Conservation (phyloP, 1,284 basidiomycete species). For the Calocybe gambosa region DNA sequence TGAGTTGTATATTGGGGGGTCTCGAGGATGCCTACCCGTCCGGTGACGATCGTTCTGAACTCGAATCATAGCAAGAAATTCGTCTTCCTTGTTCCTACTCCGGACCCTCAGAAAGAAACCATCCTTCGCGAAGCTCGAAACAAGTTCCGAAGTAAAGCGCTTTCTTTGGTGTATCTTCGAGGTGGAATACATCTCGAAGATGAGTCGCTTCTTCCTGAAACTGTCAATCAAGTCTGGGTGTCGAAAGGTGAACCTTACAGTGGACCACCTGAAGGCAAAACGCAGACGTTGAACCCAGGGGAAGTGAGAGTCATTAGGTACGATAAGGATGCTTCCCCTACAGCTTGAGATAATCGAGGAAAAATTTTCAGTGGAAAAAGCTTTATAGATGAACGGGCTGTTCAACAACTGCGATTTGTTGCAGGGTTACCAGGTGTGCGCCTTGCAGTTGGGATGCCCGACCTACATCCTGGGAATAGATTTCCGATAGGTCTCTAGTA, state of each 20-base stretch:
- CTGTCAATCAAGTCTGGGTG: constrained; percentile 24
- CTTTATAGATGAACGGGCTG: constrained; percentile 26
- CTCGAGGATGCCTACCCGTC: constrained; percentile 13
- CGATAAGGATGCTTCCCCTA: background rate
- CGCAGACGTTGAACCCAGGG: constrained; percentile 5
- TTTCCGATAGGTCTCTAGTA: constrained; percentile 24
- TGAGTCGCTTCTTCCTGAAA: constrained; percentile 14
- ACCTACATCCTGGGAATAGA: constrained; percentile 31
- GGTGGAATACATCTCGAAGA: constrained; percentile 23
- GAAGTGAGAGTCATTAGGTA: constrained; percentile 24
- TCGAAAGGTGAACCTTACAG: constrained; percentile 29
- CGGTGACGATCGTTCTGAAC: constrained; percentile 29
- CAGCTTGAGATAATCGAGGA: background rate
- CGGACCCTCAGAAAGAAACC: constrained; percentile 11
- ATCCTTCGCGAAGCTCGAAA: constrained; percentile 31
- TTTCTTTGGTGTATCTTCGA: constrained; percentile 25
- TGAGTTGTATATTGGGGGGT: too few relatives aligned
- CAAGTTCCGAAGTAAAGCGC: constrained; percentile 28
- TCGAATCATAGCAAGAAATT: constrained; percentile 28
- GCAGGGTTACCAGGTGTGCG: constrained; percentile 23
- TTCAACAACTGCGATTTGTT: constrained; percentile 28
- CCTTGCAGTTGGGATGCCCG: constrained; percentile 30
- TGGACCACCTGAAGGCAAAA: constrained; percentile 20
- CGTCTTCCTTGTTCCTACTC: constrained; percentile 18
- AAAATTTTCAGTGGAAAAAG: constrained; percentile 19